Base-by-base conservation (phyloP, 495 filamentous ascomycete genomes). In the Penicillium dipodomyicola region DNA sequence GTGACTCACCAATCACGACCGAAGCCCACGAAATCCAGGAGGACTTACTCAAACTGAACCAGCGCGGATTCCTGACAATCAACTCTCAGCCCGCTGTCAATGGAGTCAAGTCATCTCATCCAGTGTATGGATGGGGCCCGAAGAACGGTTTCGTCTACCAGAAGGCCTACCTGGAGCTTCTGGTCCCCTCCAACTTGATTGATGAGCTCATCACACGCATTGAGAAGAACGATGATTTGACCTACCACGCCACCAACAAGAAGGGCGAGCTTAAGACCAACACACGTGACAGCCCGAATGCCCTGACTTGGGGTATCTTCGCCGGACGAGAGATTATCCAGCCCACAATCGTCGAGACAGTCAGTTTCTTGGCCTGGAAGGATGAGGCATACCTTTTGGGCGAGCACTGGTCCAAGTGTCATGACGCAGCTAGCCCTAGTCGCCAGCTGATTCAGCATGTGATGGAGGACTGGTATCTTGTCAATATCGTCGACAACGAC, bases 281-380 rank as follows among this genome's bases (percentile, higher is more conserved):
- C 64, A 82, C 89, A 12, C 82, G 82, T 23, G 84, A 83, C 37
- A 91, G 88, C 14, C 95, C 95, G 23, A 99, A 97, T 64, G 95
- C 95, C 11, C 86, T 99, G 48, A 99, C 95, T 4, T 99, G 95
- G 95, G 95, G 95, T 72, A 96, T 97, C 43, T 99, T 97, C 77
- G 92, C 95, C 11, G 94, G 94, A 33, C 94, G 96, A 68, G 95
- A 99, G 72, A 97, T 99, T 66, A 91, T 99, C 43, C 95, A 99
- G 70, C 95, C 95, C 11, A 99, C 95, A n/a, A 95, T 99, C 58
- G 93, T 97, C 45, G 95, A 99, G 74, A 96, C 91, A 7, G 85
- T 97, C 72, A 94, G 89, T 73, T 99, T 99, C 82, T 72, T 99
- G 52, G 95, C 95, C 25, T 99, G 95, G 95, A 96, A 96, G 77